Conservation (phyloP, 2,329 filamentous ascomycete species). For the Diplodia corticola region DNA sequence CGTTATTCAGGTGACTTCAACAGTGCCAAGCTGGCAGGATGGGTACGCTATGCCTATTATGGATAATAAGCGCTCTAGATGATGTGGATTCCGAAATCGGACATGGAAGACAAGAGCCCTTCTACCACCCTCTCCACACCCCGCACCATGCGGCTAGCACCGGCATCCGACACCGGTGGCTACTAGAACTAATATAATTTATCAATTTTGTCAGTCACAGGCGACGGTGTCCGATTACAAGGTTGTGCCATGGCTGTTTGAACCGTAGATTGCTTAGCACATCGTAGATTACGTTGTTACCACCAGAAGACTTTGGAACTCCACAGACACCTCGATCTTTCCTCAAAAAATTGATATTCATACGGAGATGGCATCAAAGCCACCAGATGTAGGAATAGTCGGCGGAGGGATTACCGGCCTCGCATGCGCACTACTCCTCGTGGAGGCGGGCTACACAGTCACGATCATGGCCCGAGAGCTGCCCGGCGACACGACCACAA, state of each 20-base stretch:
- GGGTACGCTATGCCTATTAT: not conserved
- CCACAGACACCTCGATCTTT: too few species aligned
- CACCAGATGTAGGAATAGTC: not conserved
- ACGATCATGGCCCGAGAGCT: not conserved
- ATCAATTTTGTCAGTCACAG: not conserved
- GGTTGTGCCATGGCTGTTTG: not conserved
- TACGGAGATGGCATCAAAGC: not conserved
- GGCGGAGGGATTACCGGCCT: not conserved
- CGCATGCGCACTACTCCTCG: not conserved
- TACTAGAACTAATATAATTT: not conserved
- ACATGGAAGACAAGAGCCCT: not conserved
- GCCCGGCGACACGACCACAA: not conserved
- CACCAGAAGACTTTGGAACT: too few species aligned
- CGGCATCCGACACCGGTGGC: not conserved
- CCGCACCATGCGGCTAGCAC: not conserved
- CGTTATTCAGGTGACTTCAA: too few species aligned
- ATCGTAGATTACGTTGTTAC: too few species aligned
- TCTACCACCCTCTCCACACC: not conserved
- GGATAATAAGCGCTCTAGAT: not conserved
- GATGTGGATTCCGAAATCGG: not conserved
- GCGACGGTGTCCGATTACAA: not conserved
- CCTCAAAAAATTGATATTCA: not conserved
- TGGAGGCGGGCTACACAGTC: not conserved
- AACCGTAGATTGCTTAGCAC: not conserved
- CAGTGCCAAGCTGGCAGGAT: too few species aligned